A percentile compares a stretch with the other conserved stretches of the same genome.
These are phyloP conservation scores for Suhomyces kilbournensis DNA, from an alignment of 805 yeast species.

Conservation along the genomic window DNA sequence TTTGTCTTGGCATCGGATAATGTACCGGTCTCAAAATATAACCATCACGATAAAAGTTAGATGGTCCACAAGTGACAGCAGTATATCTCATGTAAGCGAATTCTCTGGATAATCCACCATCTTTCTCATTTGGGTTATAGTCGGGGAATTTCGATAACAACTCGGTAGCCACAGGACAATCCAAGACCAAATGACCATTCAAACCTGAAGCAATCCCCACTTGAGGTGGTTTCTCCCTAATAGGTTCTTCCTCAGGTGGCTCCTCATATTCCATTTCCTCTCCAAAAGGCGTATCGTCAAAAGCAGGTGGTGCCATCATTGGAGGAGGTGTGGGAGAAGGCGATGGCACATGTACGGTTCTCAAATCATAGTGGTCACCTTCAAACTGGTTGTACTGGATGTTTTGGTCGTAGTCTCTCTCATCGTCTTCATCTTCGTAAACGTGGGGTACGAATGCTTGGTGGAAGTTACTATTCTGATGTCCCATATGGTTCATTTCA, in stretches of 20 bases:
- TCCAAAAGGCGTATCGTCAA: slow-evolving; percentile 28
- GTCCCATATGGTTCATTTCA: slow-evolving; percentile 14
- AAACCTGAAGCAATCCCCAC: slow-evolving; percentile 35
- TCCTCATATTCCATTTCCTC: slow-evolving; percentile 22
- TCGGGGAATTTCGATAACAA: slow-evolving; percentile 49
- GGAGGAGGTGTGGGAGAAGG: slow-evolving; percentile 16
- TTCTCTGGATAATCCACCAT: slow-evolving; percentile 48
- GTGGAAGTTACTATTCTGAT: slow-evolving; percentile 14
- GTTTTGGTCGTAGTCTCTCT: slow-evolving; percentile 35
- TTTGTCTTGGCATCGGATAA: slow-evolving; percentile 50
- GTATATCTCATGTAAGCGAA: slow-evolving; percentile 59
- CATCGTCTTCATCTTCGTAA: slow-evolving; percentile 40
- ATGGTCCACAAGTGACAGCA: slow-evolving; percentile 71
- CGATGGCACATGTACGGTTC: slow-evolving; percentile 27
- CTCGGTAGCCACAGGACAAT: slow-evolving; percentile 81
- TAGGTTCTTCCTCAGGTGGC: slow-evolving; percentile 35
- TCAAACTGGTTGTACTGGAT: slow-evolving; percentile 38
- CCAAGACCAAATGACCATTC: slow-evolving; percentile 77
- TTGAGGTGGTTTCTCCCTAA: slow-evolving; percentile 33
- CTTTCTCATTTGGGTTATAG: slow-evolving; percentile 28
- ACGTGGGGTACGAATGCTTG: slow-evolving; percentile 42
- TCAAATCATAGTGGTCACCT: slow-evolving; percentile 43
- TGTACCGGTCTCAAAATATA: slow-evolving; percentile 55
- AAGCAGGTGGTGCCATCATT: slow-evolving; percentile 9
- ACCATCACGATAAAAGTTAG: slow-evolving; percentile 54